Conservation (phyloP, 306 rosid species). For the Betula pendula region DNA sequence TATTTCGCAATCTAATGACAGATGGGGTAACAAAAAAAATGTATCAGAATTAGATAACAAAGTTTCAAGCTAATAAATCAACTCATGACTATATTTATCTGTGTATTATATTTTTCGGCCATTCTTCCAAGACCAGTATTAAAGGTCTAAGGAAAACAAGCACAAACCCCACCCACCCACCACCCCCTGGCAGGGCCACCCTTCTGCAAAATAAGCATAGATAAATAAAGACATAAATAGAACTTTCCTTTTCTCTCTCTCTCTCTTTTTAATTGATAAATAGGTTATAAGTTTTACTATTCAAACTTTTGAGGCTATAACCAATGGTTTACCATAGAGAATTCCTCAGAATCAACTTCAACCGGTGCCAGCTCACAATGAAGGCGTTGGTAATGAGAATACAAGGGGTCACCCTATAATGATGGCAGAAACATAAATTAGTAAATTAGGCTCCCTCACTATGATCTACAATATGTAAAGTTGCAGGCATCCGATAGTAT, state of each 20-base stretch:
- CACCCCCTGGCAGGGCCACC: too few relatives aligned
- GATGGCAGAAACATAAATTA: constrained; percentile 25
- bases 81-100: background rate
- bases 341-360: constrained; percentile 58
- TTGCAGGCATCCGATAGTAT: background rate
- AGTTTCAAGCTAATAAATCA: constrained; percentile 3
- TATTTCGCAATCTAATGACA: constrained; percentile 71
- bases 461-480: constrained; percentile 10
- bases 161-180: too few relatives aligned
- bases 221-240: constrained; percentile 13
- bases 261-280: background rate
- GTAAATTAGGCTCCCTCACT: constrained; percentile 5
- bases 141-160: background rate
- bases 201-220: background rate
- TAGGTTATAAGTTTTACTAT: constrained; percentile 13
- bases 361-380: constrained; percentile 69
- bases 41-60: constrained; percentile 25
- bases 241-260: constrained; percentile 2
- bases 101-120: background rate
- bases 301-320: constrained; percentile 11
- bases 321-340: constrained; percentile 59
- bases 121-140: background rate
- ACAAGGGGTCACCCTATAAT: constrained; percentile 77
- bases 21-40: background rate
- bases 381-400: constrained; percentile 70